Conservation (phyloP, 331 rosid genomes). For the Rosa hybrid region DNA sequence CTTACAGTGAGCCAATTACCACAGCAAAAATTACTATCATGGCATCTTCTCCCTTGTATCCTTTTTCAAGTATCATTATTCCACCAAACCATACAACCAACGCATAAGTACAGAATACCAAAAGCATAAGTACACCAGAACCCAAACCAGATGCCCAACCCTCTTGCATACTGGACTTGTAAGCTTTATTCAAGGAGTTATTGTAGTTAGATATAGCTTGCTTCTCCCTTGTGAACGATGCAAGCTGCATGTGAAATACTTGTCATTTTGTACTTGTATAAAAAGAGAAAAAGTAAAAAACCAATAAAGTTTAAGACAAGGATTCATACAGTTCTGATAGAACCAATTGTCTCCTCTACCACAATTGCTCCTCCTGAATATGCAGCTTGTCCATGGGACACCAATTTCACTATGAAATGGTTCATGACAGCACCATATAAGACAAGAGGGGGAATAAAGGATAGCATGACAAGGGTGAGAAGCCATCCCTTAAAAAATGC, state of each 20-base stretch:
- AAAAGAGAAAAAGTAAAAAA: not conserved
- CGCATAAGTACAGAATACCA: conserved; percentile 42
- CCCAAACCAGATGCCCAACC: conserved; percentile 73
- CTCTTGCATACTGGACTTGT: conserved; percentile 54
- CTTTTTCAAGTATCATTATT: conserved; percentile 71
- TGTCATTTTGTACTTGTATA: not conserved
- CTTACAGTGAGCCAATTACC: conserved; percentile 68
- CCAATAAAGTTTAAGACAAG: not conserved
- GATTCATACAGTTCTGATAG: conserved; percentile 67
- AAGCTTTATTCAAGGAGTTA: conserved; percentile 51
- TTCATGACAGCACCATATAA: conserved; percentile 47
- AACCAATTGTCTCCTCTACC: conserved; percentile 75
- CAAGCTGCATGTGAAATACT: conserved; percentile 47
- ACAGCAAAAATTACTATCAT: conserved; percentile 55
- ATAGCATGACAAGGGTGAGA: conserved; percentile 69
- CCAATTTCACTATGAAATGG: conserved; percentile 37
- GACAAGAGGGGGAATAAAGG: conserved; percentile 58
- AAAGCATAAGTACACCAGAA: conserved; percentile 41
- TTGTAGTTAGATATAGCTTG: conserved; percentile 61
- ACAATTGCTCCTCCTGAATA: conserved; percentile 71
- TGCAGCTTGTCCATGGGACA: conserved; percentile 61
- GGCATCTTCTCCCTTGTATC: conserved; percentile 69
- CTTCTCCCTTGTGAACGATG: conserved; percentile 87
- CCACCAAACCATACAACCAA: conserved; percentile 77
- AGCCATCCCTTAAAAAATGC: conserved; percentile 81